A percentile compares a stretch with the other conserved stretches of the same genome.
These are phyloP conservation scores for Sisymbrium altissimum DNA, from an alignment of 345 rosid species.

Conservation along the genomic window DNA sequence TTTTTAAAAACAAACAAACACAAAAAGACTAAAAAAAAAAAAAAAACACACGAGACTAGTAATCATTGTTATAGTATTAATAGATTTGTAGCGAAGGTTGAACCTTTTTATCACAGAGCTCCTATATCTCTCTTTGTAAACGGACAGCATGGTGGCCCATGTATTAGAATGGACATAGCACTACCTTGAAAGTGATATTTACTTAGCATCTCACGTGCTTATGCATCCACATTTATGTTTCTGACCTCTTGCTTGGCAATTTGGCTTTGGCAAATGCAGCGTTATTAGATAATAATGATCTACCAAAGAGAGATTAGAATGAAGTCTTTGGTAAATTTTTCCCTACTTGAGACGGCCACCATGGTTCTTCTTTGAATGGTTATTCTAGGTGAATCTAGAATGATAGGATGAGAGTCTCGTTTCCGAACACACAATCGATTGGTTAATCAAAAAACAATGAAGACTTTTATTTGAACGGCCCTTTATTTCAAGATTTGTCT, in stretches of 20 bases:
- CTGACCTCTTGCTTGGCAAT: conserved; percentile 14
- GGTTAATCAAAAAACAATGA: conserved; percentile 86
- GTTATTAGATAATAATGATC: conserved; percentile 9
- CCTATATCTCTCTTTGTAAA: neutral
- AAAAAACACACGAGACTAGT: neutral
- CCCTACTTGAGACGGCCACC: neutral
- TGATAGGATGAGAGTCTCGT: conserved; percentile 98
- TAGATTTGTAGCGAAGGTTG: neutral
- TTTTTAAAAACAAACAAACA: neutral
- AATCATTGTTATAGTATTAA: neutral
- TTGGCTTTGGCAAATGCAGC: conserved; percentile 14
- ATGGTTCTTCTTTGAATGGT: conserved; percentile 13
- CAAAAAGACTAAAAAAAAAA: neutral
- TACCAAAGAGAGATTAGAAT: conserved; percentile 11
- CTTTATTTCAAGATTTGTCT: neutral
- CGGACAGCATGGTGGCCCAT: conserved; percentile 18
- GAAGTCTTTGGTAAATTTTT: conserved; percentile 6
- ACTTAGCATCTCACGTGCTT: conserved; percentile 30
- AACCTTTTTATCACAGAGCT: neutral
- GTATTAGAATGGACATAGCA: conserved; percentile 19
- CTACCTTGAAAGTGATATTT: conserved; percentile 21
- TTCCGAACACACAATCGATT: conserved; percentile 83
- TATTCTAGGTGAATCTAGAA: conserved; percentile 91
- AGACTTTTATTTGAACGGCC: conserved; percentile 19
- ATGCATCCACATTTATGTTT: conserved; percentile 27